Evolutionary conservation across 371 early-diverging fungal species (phyloP), one percentile per base, ranked within the genome.

Genomic region (Nematocida sp.): DNA sequence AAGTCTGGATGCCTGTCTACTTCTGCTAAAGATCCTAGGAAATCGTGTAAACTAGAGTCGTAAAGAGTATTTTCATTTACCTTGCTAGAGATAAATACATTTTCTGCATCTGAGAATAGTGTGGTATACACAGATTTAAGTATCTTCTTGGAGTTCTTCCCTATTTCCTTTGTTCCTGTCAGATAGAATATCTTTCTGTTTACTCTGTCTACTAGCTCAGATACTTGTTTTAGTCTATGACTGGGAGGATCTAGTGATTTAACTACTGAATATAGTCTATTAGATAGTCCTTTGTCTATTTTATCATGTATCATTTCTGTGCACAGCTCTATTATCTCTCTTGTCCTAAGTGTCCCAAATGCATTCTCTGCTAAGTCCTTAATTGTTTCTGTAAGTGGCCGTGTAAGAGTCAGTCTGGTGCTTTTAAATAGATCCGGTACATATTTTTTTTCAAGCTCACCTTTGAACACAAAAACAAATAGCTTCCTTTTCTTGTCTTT

Each of bases 21-120:
- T 17, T 49, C 49, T 1, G 43, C 11, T 2, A 70, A 15, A 37
- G 38, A 13, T 40, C 29, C 34, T 21, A 70, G 11, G 3, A 70
- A n/a, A 46, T 60, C 19, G 25, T 32, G 23, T 27, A 70, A 27
- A 45, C 23, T 25, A 13, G 17, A 21, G 46, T 70, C 74, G 29
- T 37, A 17, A 45, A 70, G 49, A 15, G 17, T 55, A 29, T 61
- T 70, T 23, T 57, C 46, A 47, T 70, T 47, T 23, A 61, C 27
- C 34, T 34, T 17, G 4, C 58, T 41, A 9, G 74, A 23, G 3
- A 38, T 29, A 60, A 55, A 70, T 13, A 27, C n/a, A 15, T 38
- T 45, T 37, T 70, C 74, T 38, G 74, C 74, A 29, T 70, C 74
- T 29, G 17, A 31, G 32, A 57, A 61, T 25, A 70, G 61, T 21